Evolutionary conservation across 345 rosid genomes (phyloP), one percentile per base, ranked within the genome.

Genomic region (Moringa oleifera): DNA sequence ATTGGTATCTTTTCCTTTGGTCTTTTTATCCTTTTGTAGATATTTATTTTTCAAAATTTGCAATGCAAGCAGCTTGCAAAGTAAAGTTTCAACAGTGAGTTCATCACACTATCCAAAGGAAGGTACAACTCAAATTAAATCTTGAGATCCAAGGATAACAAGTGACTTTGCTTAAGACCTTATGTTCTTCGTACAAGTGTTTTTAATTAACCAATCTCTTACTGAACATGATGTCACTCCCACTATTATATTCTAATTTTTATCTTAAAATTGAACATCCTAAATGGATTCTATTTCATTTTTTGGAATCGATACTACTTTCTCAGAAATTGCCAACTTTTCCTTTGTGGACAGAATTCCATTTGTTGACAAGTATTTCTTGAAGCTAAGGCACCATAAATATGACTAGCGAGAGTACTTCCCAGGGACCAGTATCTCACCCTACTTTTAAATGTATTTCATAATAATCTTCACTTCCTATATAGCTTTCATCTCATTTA

Each of bases 31-130:
- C n/a, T n/a, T n/a, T n/a, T n/a, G n/a, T n/a, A n/a, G n/a, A n/a
- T n/a, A 91, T 25, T 91, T 96, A 0, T 91, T 91, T 57, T 66
- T 85, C 10, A 59, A 74, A 0, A 78, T 91, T 61, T 91, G 86
- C 81, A 75, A 82, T 6, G 86, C 89, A 6, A 57, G 79, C 2
- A 83, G 96, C 75, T 77, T 91, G 10, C 94, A 86, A 62, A 77
- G 75, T 85, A 71, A 60, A 88, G 96, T 96, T 88, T 86, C 73
- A 81, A 74, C 24, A 85, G 96, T 68, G 37, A 45, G 18, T 45
- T n/a, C n/a, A n/a, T n/a, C n/a, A n/a, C n/a, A n/a, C n/a, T n/a
- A n/a, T 81, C 71, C 50, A 68, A 78, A 20, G 85, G 80, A 19
- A 50, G 64, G 81, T 83, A 7, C 81, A 78, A 55, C 23, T 76